Conservation (phyloP, 2,329 filamentous ascomycete genomes). For the Talaromyces islandicus region DNA sequence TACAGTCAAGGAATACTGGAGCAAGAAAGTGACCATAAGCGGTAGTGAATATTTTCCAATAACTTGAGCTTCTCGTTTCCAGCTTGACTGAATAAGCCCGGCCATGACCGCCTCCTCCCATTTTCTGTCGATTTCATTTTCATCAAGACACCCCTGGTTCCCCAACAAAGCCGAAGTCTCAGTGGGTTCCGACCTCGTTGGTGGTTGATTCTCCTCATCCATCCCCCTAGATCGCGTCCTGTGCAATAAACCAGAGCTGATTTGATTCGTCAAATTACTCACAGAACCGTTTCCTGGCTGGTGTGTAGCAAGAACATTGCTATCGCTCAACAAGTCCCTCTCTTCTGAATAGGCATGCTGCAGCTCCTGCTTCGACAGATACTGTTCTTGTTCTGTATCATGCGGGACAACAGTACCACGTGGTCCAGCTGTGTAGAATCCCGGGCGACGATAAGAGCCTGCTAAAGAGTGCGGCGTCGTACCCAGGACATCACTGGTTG, state of each 20-base stretch:
- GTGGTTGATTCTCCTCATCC: not conserved
- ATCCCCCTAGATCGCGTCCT: not conserved
- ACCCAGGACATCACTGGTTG: conserved; percentile 31
- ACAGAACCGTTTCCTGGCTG: conserved; percentile 22
- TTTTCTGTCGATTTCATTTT: conserved; percentile 60
- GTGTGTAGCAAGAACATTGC: conserved; percentile 52
- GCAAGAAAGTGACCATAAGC: conserved; percentile 65
- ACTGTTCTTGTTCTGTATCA: conserved; percentile 34
- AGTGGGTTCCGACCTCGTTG: conserved; percentile 14
- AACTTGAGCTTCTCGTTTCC: conserved; percentile 82
- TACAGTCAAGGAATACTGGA: conserved; percentile 82
- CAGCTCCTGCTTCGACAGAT: conserved; percentile 47
- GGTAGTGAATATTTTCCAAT: conserved; percentile 66
- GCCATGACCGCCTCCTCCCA: conserved; percentile 81
- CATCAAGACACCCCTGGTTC: conserved; percentile 39
- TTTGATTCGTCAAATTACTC: conserved; percentile 19
- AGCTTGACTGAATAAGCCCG: conserved; percentile 80
- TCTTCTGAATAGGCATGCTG: conserved; percentile 52
- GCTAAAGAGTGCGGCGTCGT: conserved; percentile 46
- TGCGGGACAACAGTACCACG: conserved; percentile 62
- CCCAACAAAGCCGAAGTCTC: conserved; percentile 48
- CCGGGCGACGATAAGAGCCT: conserved; percentile 68
- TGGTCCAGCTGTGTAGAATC: conserved; percentile 66
- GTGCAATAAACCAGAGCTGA: conserved; percentile 18
- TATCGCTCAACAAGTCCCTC: conserved; percentile 54